Evolutionary conservation across 352 stramenopile species (phyloP), one percentile per base, ranked within the genome.

Genomic region (Blastocystis hominis): DNA sequence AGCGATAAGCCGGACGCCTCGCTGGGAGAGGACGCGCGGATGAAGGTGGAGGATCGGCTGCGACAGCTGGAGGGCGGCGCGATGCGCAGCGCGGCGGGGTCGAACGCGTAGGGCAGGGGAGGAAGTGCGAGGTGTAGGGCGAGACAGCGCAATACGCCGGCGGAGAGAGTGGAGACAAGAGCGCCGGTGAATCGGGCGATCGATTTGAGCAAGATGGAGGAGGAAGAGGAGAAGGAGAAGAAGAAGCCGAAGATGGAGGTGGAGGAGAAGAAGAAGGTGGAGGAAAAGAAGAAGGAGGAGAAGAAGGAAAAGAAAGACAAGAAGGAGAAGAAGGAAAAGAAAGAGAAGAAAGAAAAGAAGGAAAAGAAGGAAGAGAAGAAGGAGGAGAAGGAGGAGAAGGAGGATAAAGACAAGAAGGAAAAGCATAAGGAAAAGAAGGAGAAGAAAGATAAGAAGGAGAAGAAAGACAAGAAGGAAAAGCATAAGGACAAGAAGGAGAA

Each of bases 241-340:
- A 96, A 99, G 90, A 96, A 98, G 40, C 99, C 99, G 97, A 90
- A 93, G 86, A 93, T 97, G 89, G 95, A 98, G 36, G 94, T 93
- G 78, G 91, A 93, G 20, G 91, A 97, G 70, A 20, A 63, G 20
- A 80, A 80, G 63, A 89, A 89, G 70, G 86, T 90, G 61, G 88
- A 90, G 59, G 54, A 81, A 17, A 90, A 91, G 55, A 90, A 91
- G 55, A n/a, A 99, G 89, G 97, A 98, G 91, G 95, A 95, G 3
- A 91, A 98, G 88, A 84, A 68, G 53, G 91, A 92, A 13, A 89
- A 91, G 75, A 87, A 91, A 15, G 89, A 89, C 34, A 91, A 92
- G 54, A 90, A 90, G 54, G 46, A 20, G 69, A 75, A n/a, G 24
- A 89, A 55, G 55, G 72, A 66, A 42, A 46, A 81, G 36, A 62